Evolutionary conservation across 139 green algal species (phyloP).

Genomic region (Micromonas pusilla): DNA sequence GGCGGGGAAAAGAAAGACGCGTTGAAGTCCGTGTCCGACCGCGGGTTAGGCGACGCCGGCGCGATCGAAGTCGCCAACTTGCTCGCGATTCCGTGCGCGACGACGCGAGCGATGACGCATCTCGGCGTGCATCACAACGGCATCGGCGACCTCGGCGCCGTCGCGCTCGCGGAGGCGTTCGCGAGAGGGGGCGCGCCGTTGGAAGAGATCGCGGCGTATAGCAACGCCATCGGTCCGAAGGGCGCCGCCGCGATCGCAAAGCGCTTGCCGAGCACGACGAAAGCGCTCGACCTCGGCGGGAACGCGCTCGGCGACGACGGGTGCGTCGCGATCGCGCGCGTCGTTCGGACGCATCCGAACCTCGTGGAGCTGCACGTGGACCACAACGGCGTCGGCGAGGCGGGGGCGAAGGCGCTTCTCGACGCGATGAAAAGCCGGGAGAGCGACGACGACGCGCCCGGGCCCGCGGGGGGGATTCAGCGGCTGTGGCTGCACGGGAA

Average conservation of each 20-base stretch:
- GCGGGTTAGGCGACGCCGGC: neutral
- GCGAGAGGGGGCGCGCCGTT: neutral
- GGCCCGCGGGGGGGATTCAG: neutral
- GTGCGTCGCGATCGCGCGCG: neutral
- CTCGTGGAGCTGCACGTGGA: conserved; percentile 8
- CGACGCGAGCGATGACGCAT: neutral
- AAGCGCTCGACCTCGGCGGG: neutral
- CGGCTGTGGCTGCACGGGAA: conserved; percentile 12
- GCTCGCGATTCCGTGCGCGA: neutral
- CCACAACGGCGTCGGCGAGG: neutral
- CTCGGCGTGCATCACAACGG: conserved; percentile 11
- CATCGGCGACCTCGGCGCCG: neutral
- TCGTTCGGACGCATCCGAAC: neutral
- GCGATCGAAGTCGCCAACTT: neutral
- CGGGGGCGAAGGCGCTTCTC: neutral
- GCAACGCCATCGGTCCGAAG: neutral
- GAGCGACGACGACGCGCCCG: neutral
- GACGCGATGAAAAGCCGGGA: neutral
- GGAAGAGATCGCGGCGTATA: neutral
- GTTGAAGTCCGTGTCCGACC: neutral
- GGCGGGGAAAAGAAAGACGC: neutral
- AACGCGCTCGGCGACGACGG: conserved; percentile 4
- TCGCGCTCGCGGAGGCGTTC: neutral
- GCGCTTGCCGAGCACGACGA: neutral
- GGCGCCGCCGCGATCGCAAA: too few species aligned